These are phyloP conservation scores for Cyclotella kingstonii DNA, from an alignment of 108 stramenopile species.

Conservation along the genomic window DNA sequence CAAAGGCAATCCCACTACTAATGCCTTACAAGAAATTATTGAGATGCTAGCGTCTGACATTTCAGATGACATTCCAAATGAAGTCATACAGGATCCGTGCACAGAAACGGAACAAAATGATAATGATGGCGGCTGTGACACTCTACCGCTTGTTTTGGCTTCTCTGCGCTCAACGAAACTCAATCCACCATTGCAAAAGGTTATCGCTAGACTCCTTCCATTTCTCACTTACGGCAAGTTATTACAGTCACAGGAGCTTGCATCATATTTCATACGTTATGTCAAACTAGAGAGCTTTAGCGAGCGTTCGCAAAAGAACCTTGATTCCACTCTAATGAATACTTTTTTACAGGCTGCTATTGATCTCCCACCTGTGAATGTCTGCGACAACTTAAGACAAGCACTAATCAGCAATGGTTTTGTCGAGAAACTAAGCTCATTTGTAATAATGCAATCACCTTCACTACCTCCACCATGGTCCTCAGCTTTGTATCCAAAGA, in stretches of 20 bases:
- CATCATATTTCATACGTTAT: constrained; percentile 58
- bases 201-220: constrained; percentile 82
- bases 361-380: constrained; percentile 67
- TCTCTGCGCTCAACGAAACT: constrained; percentile 69
- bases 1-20: constrained; percentile 56
- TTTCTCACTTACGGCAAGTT: constrained; percentile 82
- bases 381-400: constrained; percentile 68
- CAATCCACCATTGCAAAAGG: constrained; percentile 67
- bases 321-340: constrained; percentile 52
- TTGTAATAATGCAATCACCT: constrained; percentile 58
- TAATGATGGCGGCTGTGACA: constrained; percentile 52
- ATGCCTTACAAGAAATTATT: constrained; percentile 73
- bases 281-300: constrained; percentile 50
- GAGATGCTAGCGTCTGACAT: constrained; percentile 80
- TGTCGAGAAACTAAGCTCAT: constrained; percentile 48
- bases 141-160: constrained; percentile 62
- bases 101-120: constrained; percentile 18
- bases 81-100: constrained; percentile 4
- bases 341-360: constrained; percentile 80
- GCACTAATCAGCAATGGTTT: constrained; percentile 69
- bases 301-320: constrained; percentile 1
- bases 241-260: constrained; percentile 62
- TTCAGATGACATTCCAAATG: constrained; percentile 32
- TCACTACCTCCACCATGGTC: constrained; percentile 74
- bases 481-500: constrained; percentile 61